A percentile compares a stretch with the other conserved stretches of the same genome.
Evolutionary conservation across 331 rosid genomes (phyloP).

Genomic region (Erythrophleum ivorense): DNA sequence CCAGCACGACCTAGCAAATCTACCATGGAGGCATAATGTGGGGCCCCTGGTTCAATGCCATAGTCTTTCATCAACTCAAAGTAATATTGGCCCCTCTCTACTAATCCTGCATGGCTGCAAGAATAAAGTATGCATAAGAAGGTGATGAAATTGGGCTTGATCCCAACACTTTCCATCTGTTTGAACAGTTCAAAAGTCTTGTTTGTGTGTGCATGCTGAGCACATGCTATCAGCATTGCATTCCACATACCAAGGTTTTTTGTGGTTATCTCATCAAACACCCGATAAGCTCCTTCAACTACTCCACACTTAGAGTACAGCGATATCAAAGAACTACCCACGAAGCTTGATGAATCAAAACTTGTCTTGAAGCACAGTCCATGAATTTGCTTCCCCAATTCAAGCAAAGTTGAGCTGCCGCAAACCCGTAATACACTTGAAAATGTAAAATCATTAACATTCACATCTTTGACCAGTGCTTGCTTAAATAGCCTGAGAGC

Average conservation of each 20-base stretch:
- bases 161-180: constrained; percentile 57
- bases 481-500: constrained; percentile 66
- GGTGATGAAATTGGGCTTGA: constrained; percentile 86
- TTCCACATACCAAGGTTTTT: constrained; percentile 95
- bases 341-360: constrained; percentile 71
- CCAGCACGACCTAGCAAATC: constrained; percentile 93
- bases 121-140: constrained; percentile 81
- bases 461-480: constrained; percentile 51
- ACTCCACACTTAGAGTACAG: constrained; percentile 78
- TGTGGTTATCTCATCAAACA: constrained; percentile 58
- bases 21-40: constrained; percentile 80
- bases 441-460: constrained; percentile 81
- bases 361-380: constrained; percentile 76
- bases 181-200: constrained; percentile 65
- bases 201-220: constrained; percentile 78
- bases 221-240: constrained; percentile 80
- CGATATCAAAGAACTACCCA: constrained; percentile 79
- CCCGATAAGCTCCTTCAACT: constrained; percentile 70
- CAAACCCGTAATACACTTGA: constrained; percentile 83
- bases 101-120: constrained; percentile 90
- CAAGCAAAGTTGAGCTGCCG: constrained; percentile 62
- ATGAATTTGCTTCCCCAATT: constrained; percentile 78
- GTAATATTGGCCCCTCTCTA: constrained; percentile 64
- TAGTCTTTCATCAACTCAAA: constrained; percentile 67
- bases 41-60: constrained; percentile 76